A percentile compares a stretch with the other conserved stretches of the same genome.
phyloP scores from a whole-genome alignment of 805 yeast species.

The Pichia phayaonensis region DNA sequence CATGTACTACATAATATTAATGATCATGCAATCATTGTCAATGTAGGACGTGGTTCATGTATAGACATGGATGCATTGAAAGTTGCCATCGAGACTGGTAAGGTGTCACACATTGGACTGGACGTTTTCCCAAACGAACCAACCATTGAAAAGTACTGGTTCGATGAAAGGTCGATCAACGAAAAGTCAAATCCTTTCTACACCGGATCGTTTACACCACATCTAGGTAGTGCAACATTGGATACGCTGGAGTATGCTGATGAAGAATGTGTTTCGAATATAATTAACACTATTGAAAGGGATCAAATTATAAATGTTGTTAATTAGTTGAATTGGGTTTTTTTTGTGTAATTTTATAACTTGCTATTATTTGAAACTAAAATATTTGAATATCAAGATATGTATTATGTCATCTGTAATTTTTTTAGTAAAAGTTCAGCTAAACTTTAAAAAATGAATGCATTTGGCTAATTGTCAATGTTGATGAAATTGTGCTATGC shows the following conservation, averaged over 20 bases:
- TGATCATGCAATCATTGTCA: conserved; percentile 54
- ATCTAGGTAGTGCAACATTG: conserved; percentile 59
- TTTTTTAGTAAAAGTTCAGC: too few relatives aligned
- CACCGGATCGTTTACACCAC: conserved; percentile 55
- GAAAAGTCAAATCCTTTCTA: conserved; percentile 32
- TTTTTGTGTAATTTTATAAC: too few relatives aligned
- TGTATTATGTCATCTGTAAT: too few relatives aligned
- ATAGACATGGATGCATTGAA: conserved; percentile 62
- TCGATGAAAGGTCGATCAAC: conserved; percentile 1
- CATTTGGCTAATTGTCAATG: too few relatives aligned
- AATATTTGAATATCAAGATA: too few relatives aligned
- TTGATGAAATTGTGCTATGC: too few relatives aligned
- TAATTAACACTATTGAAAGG: conserved; percentile 36
- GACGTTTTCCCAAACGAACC: conserved; percentile 72
- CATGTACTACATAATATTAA: conserved; percentile 39
- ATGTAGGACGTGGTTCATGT: conserved; percentile 69
- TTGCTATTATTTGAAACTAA: too few relatives aligned
- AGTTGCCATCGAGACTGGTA: conserved; percentile 50
- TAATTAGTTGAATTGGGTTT: too few relatives aligned
- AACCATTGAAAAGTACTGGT: conserved; percentile 23
- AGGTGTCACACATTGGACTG: conserved; percentile 57
- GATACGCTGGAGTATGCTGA: conserved; percentile 50
- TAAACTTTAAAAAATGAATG: too few relatives aligned
- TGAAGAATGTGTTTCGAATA: conserved; percentile 45
- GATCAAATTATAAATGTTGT: conserved; percentile 17